Evolutionary conservation across 2,329 filamentous ascomycete species (phyloP), one percentile per base, ranked within the genome.

Genomic region (Aspergillus latus): DNA sequence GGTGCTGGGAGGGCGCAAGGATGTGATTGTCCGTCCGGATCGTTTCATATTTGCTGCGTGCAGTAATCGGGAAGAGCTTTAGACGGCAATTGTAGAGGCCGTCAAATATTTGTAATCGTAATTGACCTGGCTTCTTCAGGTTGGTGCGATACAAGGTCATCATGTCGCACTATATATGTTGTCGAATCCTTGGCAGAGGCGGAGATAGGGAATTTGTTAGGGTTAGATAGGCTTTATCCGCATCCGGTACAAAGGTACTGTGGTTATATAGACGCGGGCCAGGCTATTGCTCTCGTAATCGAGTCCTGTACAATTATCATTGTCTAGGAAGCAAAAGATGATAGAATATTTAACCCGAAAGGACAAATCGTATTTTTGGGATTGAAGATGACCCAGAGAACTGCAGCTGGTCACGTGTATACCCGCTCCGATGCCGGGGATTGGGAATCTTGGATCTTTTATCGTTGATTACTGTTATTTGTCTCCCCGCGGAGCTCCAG

Each of bases 41-140:
- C 62, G 71, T 1, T 70, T 73, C 47, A 63, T 74, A 3, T 75
- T 69, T 62, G 71, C 70, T 4, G 63, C 66, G 3, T 72, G 68
- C 56, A 50, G 59, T 13, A 63, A 57, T 5, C 56, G 13, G 2
- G 28, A 11, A 7, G 66, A 72, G 32, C 57, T 72, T 43, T 45
- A 56, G 28, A 49, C 39, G 5, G 58, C 52, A n/a, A 13, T 43
- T 28, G n/a, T 32, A 28, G 34, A 34, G 13, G 34, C 16, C 13
- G 44, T 8, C 6, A 34, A 21, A 21, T 21, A 21, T 21, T 21
- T 21, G 21, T n/a, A n/a, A n/a, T n/a, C n/a, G n/a, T n/a, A n/a
- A n/a, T n/a, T n/a, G n/a, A n/a, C n/a, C n/a, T n/a, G n/a, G n/a
- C n/a, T n/a, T n/a, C n/a, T n/a, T n/a, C n/a, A n/a, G n/a, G n/a